Conservation (phyloP, 129 eudicot species). For the Logfia minima region DNA sequence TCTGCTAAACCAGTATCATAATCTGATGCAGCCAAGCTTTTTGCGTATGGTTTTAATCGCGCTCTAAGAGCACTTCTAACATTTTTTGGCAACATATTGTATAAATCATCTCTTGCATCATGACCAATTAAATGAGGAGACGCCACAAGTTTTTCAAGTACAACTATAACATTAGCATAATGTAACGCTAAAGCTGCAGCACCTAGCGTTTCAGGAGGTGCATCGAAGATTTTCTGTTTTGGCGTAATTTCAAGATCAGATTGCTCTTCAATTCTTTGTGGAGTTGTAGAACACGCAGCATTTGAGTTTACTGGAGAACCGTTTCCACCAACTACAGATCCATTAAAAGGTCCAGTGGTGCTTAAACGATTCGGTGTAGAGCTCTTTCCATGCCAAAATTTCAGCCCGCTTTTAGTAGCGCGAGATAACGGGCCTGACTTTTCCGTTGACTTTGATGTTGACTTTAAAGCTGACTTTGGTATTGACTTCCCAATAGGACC, state of each 20-base stretch:
- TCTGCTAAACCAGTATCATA: slow-evolving; percentile 64
- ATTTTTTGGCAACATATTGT: slow-evolving; percentile 66
- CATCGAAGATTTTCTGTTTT: slow-evolving; percentile 33
- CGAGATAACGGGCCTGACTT: slow-evolving; percentile 48
- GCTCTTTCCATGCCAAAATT: slow-evolving; percentile 43
- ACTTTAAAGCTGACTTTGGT: slow-evolving; percentile 42
- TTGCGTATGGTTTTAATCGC: slow-evolving; percentile 59
- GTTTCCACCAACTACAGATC: slow-evolving; percentile 38
- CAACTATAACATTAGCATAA: slow-evolving; percentile 70
- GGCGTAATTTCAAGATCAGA: slow-evolving; percentile 17
- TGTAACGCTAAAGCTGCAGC: slow-evolving; percentile 76
- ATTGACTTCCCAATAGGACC: slow-evolving; percentile 39
- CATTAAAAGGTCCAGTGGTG: slow-evolving; percentile 40
- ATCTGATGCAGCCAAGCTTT: slow-evolving; percentile 41
- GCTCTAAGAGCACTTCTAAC: slow-evolving; percentile 51
- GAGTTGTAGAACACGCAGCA: slow-evolving; percentile 28
- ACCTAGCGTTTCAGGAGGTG: slow-evolving; percentile 65
- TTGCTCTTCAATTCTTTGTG: slow-evolving; percentile 32
- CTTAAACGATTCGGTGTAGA: slow-evolving; percentile 35
- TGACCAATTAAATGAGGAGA: slow-evolving; percentile 82
- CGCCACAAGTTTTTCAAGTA: slow-evolving; percentile 67
- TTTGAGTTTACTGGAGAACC: slow-evolving; percentile 12
- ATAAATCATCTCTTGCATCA: slow-evolving; percentile 80
- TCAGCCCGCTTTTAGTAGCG: slow-evolving; percentile 39
- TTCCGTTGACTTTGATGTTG: slow-evolving; percentile 37